A percentile compares a stretch with the other conserved stretches of the same genome.
Evolutionary conservation across 441 rosid genomes (phyloP).

Genomic region (Erodium trifolium): DNA sequence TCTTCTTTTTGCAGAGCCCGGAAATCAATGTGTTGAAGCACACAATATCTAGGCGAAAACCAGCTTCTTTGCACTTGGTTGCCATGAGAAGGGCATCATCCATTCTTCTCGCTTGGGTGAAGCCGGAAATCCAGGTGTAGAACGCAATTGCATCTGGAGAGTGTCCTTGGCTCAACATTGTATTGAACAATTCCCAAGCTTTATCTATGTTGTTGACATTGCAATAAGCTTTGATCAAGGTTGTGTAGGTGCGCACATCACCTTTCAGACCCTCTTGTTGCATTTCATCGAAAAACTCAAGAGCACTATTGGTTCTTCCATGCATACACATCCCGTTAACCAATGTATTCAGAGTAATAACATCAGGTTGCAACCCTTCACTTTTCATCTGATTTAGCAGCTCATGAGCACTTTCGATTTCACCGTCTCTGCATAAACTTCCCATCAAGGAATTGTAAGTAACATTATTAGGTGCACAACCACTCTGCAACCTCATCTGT

Average conservation of each 20-base stretch:
- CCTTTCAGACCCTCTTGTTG: slow-evolving; percentile 39
- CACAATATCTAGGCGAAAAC: slow-evolving; percentile 43
- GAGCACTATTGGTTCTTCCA: slow-evolving; percentile 47
- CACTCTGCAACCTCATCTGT: slow-evolving; percentile 40
- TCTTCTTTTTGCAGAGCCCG: slow-evolving; percentile 49
- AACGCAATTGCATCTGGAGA: slow-evolving; percentile 49
- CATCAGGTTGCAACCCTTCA: slow-evolving; percentile 40
- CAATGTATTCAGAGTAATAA: slow-evolving; percentile 45
- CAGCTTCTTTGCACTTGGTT: slow-evolving; percentile 43
- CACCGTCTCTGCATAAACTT: slow-evolving; percentile 60
- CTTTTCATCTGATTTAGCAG: slow-evolving; percentile 52
- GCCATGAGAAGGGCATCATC: slow-evolving; percentile 40
- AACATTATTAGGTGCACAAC: slow-evolving; percentile 34
- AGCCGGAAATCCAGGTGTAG: slow-evolving; percentile 52
- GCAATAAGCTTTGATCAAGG: slow-evolving; percentile 53
- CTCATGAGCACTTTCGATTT: slow-evolving; percentile 44
- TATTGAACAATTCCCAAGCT: slow-evolving; percentile 50
- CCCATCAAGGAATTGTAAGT: slow-evolving; percentile 70
- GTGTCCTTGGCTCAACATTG: slow-evolving; percentile 41
- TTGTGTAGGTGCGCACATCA: slow-evolving; percentile 40
- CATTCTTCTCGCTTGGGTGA: slow-evolving; percentile 56
- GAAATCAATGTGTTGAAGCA: slow-evolving; percentile 61
- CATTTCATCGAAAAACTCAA: slow-evolving; percentile 43
- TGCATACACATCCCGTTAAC: slow-evolving; percentile 61
- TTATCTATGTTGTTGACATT: slow-evolving; percentile 42